phyloP scores from a whole-genome alignment of 768 basidiomycete genomes.

The Mycena alexandri region DNA sequence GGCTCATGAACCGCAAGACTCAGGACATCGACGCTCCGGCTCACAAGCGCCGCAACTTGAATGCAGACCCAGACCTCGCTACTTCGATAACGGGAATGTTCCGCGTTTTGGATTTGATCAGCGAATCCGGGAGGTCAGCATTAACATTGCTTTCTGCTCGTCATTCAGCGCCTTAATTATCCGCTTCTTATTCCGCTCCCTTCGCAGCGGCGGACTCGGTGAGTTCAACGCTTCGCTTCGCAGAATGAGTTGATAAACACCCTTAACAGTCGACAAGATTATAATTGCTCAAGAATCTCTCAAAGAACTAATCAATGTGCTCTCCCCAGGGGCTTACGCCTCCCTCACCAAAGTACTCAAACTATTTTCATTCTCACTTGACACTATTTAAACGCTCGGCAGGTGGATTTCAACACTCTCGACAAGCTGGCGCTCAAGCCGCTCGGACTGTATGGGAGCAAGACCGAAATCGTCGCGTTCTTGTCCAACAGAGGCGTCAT shows the following conservation, averaged over 20 bases:
- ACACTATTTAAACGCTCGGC: not conserved
- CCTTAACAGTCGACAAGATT: constrained; percentile 68
- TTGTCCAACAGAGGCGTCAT: constrained; percentile 52
- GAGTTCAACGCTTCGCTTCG: constrained; percentile 11
- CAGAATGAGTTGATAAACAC: not conserved
- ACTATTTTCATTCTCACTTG: not conserved
- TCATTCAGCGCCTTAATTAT: not conserved
- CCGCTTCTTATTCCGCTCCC: not conserved
- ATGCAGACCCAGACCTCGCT: constrained; percentile 35
- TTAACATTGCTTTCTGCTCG: not conserved
- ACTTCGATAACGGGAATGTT: constrained; percentile 59
- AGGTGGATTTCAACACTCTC: constrained; percentile 66
- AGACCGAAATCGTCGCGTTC: constrained; percentile 61
- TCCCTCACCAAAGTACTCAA: constrained; percentile 58
- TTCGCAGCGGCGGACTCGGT: constrained; percentile 61
- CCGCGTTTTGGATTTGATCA: constrained; percentile 66
- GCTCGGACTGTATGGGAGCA: constrained; percentile 70
- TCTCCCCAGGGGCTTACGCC: constrained; percentile 64
- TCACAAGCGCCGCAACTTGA: not conserved
- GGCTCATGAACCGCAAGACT: not conserved
- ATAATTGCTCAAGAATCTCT: constrained; percentile 69
- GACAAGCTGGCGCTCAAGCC: constrained; percentile 62
- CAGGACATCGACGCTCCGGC: not conserved
- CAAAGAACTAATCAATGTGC: constrained; percentile 58
- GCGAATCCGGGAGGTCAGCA: constrained; percentile 55